Conservation (phyloP, 371 early-diverging fungal species). For the Umbelopsis sp. region DNA sequence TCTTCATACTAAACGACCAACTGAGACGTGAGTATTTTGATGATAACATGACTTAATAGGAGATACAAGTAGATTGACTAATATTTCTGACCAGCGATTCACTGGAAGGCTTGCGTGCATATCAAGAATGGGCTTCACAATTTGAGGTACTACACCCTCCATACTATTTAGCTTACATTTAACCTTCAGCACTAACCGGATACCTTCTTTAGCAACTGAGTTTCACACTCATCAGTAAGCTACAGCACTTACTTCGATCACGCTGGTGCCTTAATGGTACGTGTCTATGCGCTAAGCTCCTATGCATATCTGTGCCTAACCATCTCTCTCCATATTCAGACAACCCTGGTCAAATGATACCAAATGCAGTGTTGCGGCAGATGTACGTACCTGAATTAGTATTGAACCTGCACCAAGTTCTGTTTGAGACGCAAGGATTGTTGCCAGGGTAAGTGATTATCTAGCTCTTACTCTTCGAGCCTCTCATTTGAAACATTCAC, state of each 20-base stretch:
- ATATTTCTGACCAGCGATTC: not conserved
- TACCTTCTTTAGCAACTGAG: not conserved
- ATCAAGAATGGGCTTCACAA: conserved; percentile 3
- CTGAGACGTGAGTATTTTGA: not conserved
- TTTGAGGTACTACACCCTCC: not conserved
- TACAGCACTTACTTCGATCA: conserved; percentile 1
- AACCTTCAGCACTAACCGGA: not conserved
- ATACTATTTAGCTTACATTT: not conserved
- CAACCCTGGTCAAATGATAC: conserved; percentile 12
- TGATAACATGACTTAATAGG: not conserved
- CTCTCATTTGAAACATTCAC: not conserved
- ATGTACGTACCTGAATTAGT: conserved; percentile 15
- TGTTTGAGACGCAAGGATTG: not conserved
- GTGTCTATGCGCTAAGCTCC: no score
- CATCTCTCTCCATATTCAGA: not conserved
- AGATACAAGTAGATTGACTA: not conserved
- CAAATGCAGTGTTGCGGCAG: conserved; percentile 13
- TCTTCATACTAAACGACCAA: not conserved
- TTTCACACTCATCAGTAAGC: not conserved
- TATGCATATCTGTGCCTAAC: not conserved
- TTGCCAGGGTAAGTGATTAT: not conserved
- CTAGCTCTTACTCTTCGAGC: not conserved
- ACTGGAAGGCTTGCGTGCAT: not conserved
- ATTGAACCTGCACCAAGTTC: conserved; percentile 7
- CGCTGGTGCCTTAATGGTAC: conserved; percentile 2